Base-by-base conservation (phyloP, 371 early-diverging fungal genomes). In the Mortierella polycephala region DNA sequence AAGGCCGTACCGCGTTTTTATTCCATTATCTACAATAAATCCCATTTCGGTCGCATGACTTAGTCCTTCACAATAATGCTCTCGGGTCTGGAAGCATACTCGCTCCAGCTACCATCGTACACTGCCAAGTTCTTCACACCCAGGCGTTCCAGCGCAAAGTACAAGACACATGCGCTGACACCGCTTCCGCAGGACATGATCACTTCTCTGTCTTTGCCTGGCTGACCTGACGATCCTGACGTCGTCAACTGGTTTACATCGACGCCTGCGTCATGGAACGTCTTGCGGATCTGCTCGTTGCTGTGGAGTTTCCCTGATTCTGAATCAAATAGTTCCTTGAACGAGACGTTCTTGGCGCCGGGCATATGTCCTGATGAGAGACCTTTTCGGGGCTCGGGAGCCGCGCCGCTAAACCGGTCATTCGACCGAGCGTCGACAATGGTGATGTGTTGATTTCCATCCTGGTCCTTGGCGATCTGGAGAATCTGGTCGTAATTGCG, bases 291-390 rank as follows among this genome's bases (percentile, higher is more conserved):
- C 47, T 83, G 81, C 6, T 86, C 84, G 23, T 86, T 81, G 45
- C 81, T 61, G 21, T 83, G 62, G 53, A 89, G 67, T 20, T 85
- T 56, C 7, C 85, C 85, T 23, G 84, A 72, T 14, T 80, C 62
- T 21, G 71, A 61, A 12, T 85, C 74, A 30, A 90, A 81, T 0
- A 96, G 83, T 40, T 87, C 82, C 39, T 85, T 62, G 52, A 89
- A 93, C 1, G 94, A 90, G 39, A 94, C 85, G 75, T 85, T 92
- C 71, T 91, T 85, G 11, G 96, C 89, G 11, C 86, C 73, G 11
- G 96, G 95, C 90, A 97, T 96, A 69, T 95, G 95, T 14, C 98
- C 98, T 1, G 91, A 90, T 6, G 92, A 85, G 13, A 98, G 79
- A 0, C 94, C 94, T 9, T 88, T 87, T 0, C 98, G 90, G 16